phyloP scores from a whole-genome alignment of 495 filamentous ascomycete species.

The Penicillium nucicola region DNA sequence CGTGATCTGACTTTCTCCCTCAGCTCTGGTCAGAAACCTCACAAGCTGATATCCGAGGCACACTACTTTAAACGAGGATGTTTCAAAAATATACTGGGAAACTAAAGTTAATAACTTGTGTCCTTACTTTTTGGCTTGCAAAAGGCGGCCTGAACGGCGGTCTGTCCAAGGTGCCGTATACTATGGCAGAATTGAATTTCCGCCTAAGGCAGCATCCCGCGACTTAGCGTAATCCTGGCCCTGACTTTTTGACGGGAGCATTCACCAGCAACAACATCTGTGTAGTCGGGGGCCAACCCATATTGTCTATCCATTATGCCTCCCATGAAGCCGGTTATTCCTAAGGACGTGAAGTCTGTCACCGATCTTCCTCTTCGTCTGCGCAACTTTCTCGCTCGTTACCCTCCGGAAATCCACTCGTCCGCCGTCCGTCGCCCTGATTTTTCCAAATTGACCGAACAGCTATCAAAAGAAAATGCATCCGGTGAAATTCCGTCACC shows the following conservation, averaged over 20 bases:
- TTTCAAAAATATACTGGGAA: too few species aligned
- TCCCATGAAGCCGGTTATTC: background rate
- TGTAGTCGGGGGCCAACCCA: background rate
- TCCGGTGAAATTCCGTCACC: slow-evolving; percentile 36
- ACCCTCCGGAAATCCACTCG: slow-evolving; percentile 63
- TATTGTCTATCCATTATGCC: slow-evolving; percentile 24
- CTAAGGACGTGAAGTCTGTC: slow-evolving; percentile 10
- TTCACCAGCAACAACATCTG: background rate
- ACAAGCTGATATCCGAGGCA: too few species aligned
- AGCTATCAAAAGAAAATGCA: too few species aligned
- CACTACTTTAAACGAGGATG: too few species aligned
- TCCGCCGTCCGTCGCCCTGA: slow-evolving; percentile 38
- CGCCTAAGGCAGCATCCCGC: too few species aligned
- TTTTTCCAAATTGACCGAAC: slow-evolving; percentile 16
- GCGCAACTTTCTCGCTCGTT: slow-evolving; percentile 84
- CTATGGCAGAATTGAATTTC: too few species aligned
- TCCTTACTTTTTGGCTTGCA: too few species aligned
- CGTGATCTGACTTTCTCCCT: too few species aligned
- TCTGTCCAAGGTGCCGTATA: too few species aligned
- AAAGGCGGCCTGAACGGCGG: too few species aligned
- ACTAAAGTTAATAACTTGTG: too few species aligned
- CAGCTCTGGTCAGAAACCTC: too few species aligned
- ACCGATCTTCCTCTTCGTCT: slow-evolving; percentile 58
- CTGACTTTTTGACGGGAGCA: slow-evolving; percentile 18
- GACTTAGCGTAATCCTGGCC: background rate